Conservation (phyloP, 2,329 filamentous ascomycete species). For the Colletotrichum plurivorum region DNA sequence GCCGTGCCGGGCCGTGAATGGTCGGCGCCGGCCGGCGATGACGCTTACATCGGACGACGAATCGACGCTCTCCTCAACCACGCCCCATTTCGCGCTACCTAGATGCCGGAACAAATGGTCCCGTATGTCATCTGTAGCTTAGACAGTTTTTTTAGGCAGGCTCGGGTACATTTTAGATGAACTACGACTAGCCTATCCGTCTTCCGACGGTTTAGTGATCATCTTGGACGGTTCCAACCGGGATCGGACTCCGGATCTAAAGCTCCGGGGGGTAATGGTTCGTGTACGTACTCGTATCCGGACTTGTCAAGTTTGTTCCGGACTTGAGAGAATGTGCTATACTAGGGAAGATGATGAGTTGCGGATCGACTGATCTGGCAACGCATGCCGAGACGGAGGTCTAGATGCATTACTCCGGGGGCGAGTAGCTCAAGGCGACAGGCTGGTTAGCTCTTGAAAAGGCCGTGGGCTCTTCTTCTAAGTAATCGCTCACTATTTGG, state of each 20-base stretch:
- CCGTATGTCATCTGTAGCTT: too few relatives aligned
- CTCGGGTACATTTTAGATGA: too few relatives aligned
- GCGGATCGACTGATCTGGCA: neutral
- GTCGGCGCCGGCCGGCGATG: conserved; percentile 13
- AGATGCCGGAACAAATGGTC: neutral
- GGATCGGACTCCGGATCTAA: conserved; percentile 11
- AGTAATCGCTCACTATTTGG: too few relatives aligned
- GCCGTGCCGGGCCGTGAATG: conserved; percentile 13
- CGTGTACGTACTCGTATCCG: neutral
- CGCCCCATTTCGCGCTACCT: conserved; percentile 6
- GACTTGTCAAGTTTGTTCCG: neutral
- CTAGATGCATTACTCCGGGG: neutral
- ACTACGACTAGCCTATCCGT: neutral
- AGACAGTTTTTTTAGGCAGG: too few relatives aligned
- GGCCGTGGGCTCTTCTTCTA: too few relatives aligned
- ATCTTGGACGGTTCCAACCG: neutral
- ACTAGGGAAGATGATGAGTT: neutral
- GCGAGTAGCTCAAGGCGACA: too few relatives aligned
- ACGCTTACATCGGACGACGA: conserved; percentile 29
- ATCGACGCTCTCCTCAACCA: neutral
- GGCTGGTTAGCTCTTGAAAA: too few relatives aligned
- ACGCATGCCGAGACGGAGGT: neutral
- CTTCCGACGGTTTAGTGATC: neutral
- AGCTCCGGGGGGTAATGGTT: conserved; percentile 14
- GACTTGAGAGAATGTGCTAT: neutral